A percentile compares a stretch with the other conserved stretches of the same genome.
Conservation (phyloP, 2,329 filamentous ascomycete genomes). For the Mollisia scopiformis region DNA sequence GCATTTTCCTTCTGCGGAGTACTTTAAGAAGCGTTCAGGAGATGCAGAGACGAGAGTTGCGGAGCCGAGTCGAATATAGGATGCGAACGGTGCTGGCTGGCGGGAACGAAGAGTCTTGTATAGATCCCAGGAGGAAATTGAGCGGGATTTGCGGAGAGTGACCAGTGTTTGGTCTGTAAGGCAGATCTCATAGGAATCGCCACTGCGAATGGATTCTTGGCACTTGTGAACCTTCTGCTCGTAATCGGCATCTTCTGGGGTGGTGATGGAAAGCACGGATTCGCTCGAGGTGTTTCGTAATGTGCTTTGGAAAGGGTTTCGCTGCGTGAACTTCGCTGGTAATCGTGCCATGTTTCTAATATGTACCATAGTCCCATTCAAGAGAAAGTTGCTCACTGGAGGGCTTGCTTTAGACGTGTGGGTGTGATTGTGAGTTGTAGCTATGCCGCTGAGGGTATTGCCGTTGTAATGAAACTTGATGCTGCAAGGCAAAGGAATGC, state of each 20-base stretch:
- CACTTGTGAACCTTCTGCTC: slow-evolving; percentile 39
- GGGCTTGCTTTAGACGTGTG: neutral
- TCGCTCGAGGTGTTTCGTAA: too few relatives aligned
- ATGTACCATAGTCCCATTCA: neutral
- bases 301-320: neutral
- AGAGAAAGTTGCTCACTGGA: neutral
- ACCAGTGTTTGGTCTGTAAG: slow-evolving; percentile 39
- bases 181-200: slow-evolving; percentile 45
- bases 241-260: slow-evolving; percentile 31
- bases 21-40: slow-evolving; percentile 85
- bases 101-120: slow-evolving; percentile 34
- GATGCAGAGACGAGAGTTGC: slow-evolving; percentile 80
- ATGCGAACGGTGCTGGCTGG: slow-evolving; percentile 59
- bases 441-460: neutral
- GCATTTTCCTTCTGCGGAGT: slow-evolving; percentile 61
- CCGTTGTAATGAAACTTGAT: neutral
- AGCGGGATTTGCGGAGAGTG: slow-evolving; percentile 7
- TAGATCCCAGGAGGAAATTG: slow-evolving; percentile 31
- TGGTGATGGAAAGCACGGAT: slow-evolving; percentile 25
- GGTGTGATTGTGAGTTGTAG: neutral
- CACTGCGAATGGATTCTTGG: slow-evolving; percentile 40
- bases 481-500: neutral
- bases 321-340: neutral
- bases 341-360: neutral
- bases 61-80: slow-evolving; percentile 72